phyloP scores from a whole-genome alignment of 2,329 filamentous ascomycete species.

The Cercospora citrullina region DNA sequence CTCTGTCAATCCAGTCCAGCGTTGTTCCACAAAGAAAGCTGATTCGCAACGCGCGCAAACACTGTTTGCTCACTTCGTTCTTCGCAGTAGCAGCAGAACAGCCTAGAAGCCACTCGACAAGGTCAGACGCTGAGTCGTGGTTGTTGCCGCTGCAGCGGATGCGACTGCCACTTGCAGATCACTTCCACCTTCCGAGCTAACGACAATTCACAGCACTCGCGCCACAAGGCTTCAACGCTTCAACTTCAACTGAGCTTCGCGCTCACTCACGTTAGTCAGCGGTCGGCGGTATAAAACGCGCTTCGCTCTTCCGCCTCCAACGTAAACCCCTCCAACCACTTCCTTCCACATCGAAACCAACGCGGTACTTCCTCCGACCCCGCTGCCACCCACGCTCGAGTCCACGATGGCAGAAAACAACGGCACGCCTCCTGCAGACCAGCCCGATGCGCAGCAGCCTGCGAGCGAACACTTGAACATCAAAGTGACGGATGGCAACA shows the following conservation, averaged over 20 bases:
- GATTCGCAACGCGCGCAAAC: not conserved
- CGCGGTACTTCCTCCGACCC: constrained; percentile 4
- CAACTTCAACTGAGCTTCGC: not conserved
- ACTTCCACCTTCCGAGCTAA: constrained; percentile 7
- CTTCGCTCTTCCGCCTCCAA: constrained; percentile 12
- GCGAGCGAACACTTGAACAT: constrained; percentile 88
- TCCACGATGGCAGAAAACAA: constrained; percentile 53
- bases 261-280: constrained; percentile 25
- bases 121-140: not conserved
- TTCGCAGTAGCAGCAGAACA: not conserved
- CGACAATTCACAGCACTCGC: constrained; percentile 18
- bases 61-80: not conserved
- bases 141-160: constrained; percentile 1
- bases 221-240: constrained; percentile 12
- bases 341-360: constrained; percentile 10
- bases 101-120: not conserved
- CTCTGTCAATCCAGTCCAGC: not conserved
- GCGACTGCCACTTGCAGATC: constrained; percentile 2
- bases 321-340: constrained; percentile 12
- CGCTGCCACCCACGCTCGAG: constrained; percentile 39
- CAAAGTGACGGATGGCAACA: constrained; percentile 99
- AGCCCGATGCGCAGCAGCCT: constrained; percentile 44
- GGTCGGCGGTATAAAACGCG: constrained; percentile 21
- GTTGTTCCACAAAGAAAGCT: not conserved
- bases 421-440: constrained; percentile 35